Conservation (phyloP, 2,329 filamentous ascomycete genomes). For the Daldinia eschscholtzii region DNA sequence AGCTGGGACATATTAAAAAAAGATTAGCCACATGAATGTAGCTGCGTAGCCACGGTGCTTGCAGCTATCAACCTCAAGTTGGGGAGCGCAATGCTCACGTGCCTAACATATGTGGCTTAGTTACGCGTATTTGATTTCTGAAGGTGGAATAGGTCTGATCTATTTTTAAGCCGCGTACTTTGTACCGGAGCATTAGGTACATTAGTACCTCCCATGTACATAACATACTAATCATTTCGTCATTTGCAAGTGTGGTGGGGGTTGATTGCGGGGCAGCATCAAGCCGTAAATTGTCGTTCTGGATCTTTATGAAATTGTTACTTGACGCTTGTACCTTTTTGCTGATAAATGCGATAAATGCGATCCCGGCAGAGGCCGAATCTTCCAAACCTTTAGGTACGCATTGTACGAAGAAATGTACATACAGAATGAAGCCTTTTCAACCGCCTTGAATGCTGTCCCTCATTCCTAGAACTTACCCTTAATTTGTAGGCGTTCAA, state of each 20-base stretch:
- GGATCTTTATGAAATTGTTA: background rate
- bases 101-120: background rate
- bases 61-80: background rate
- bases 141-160: background rate
- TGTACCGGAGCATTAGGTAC: background rate
- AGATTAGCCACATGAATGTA: background rate
- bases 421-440: slow-evolving; percentile 38
- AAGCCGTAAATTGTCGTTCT: slow-evolving; percentile 5
- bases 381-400: slow-evolving; percentile 13
- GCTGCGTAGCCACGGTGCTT: background rate
- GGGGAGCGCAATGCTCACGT: background rate
- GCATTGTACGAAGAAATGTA: slow-evolving; percentile 13
- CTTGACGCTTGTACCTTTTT: slow-evolving; percentile 12
- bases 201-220: background rate
- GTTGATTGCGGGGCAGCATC: slow-evolving; percentile 22
- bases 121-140: too few relatives aligned
- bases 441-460: slow-evolving; percentile 36
- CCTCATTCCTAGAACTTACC: slow-evolving; percentile 7
- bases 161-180: slow-evolving; percentile 10
- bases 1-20: background rate
- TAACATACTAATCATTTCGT: slow-evolving; percentile 23
- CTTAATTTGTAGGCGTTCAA: slow-evolving; percentile 3
- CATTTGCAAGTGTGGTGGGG: slow-evolving; percentile 32
- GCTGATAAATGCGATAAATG: slow-evolving; percentile 47
- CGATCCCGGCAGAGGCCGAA: slow-evolving; percentile 36